A percentile compares a stretch with the other conserved stretches of the same genome.
phyloP scores from a whole-genome alignment of 2,329 filamentous ascomycete species.

The Torrubiella hemipterigena region DNA sequence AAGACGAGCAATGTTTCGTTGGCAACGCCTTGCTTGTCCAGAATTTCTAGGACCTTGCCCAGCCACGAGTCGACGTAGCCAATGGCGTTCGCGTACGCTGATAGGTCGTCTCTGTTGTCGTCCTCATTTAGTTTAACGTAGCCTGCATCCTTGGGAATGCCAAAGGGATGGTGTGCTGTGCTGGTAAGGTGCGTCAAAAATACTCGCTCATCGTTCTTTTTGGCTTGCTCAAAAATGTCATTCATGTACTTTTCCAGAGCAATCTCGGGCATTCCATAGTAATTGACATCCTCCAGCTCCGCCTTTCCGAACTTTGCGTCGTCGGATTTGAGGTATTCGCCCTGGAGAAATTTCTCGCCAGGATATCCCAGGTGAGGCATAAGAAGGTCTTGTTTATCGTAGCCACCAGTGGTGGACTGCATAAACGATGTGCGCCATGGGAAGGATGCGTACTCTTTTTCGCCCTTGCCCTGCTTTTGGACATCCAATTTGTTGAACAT shows the following conservation, averaged over 20 bases:
- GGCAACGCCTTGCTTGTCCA: conserved; percentile 18
- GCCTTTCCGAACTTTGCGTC: conserved; percentile 17
- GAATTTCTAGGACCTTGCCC: conserved; percentile 15
- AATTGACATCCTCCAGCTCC: conserved; percentile 19
- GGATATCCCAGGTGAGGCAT: conserved; percentile 19
- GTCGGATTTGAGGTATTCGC: conserved; percentile 17
- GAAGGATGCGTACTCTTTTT: conserved; percentile 11
- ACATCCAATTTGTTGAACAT: conserved; percentile 17
- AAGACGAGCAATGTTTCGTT: conserved; percentile 20
- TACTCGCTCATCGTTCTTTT: conserved; percentile 16
- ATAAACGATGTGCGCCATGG: conserved; percentile 20
- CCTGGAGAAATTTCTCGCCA: conserved; percentile 12
- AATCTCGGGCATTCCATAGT: conserved; percentile 20
- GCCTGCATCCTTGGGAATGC: conserved; percentile 14
- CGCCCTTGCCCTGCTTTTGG: conserved; percentile 2
- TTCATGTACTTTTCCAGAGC: conserved; percentile 19
- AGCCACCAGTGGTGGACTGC: conserved; percentile 19
- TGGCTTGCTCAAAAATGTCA: conserved; percentile 18
- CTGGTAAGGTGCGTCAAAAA: conserved; percentile 23
- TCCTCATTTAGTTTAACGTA: conserved; percentile 15
- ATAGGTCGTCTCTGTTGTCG: conserved; percentile 16
- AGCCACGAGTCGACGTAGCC: conserved; percentile 21
- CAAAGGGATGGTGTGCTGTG: conserved; percentile 21
- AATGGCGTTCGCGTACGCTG: conserved; percentile 19
- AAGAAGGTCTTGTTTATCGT: conserved; percentile 20